These are phyloP conservation scores for Stachybotrys chartarum DNA, from an alignment of 2,329 filamentous ascomycete species.

Conservation along the genomic window DNA sequence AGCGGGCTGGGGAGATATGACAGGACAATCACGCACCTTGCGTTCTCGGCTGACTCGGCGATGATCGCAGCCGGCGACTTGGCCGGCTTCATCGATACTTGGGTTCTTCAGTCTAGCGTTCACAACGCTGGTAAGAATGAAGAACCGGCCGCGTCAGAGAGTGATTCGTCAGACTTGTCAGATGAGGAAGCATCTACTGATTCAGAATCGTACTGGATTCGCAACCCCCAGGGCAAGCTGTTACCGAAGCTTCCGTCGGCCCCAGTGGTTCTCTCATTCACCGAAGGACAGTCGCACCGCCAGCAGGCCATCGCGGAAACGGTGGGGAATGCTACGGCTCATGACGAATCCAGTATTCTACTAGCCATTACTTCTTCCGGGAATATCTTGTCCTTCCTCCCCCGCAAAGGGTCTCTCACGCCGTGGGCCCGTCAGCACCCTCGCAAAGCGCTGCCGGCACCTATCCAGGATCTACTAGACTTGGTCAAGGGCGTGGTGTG, in stretches of 20 bases:
- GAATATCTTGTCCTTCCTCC: conserved; percentile 72
- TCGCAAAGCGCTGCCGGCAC: conserved; percentile 62
- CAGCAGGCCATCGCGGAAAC: conserved; percentile 16
- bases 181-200: conserved; percentile 32
- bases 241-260: conserved; percentile 61
- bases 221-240: conserved; percentile 62
- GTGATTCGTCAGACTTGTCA: conserved; percentile 26
- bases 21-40: conserved; percentile 62
- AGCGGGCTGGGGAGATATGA: conserved; percentile 71
- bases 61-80: conserved; percentile 76
- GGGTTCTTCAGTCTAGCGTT: conserved; percentile 52
- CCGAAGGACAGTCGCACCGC: conserved; percentile 35
- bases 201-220: conserved; percentile 57
- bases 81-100: conserved; percentile 80
- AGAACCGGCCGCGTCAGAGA: conserved; percentile 22
- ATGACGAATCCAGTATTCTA: conserved; percentile 32
- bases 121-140: conserved; percentile 23
- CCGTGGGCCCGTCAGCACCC: conserved; percentile 84
- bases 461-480: conserved; percentile 70
- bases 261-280: conserved; percentile 63
- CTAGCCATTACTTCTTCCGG: conserved; percentile 48
- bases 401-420: conserved; percentile 67
- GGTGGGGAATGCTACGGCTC: conserved; percentile 24
- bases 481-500: conserved; percentile 78
- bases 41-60: conserved; percentile 75